Base-by-base conservation (phyloP, 202 grass and related monocot species). In the Setaria viridis region DNA sequence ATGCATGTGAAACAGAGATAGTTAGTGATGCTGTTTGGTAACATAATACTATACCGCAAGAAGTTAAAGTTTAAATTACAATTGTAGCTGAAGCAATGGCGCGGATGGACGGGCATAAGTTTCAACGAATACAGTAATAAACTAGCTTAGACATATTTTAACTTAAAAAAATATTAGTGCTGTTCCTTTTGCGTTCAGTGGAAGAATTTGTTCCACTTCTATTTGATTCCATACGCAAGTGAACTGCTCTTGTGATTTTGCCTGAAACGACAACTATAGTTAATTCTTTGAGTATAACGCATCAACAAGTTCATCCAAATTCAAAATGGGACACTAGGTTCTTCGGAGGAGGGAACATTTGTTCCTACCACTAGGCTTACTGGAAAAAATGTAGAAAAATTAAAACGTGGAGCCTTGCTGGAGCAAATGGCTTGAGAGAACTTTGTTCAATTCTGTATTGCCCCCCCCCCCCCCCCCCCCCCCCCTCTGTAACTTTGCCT, bases 151-250 rank as follows among this genome's bases (percentile, higher is more conserved):
- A 13, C 29, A 32, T 45, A 62, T 84, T 76, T 87, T 62, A 54
- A 56, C 41, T 47, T 47, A 39, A 67, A 84, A 30, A 74, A 84
- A 84, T 49, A 7, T 20, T 39, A 76, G 66, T 77, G 64, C 7
- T 84, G 76, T 75, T 70, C 41, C 70, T 80, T 84, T 88, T 80
- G 32, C 65, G 33, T 87, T 84, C 70, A 87, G 85, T 80, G 85
- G 89, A 80, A 71, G 89, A 87, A 87, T 84, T 21, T 87, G 76
- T 87, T 84, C 80, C 75, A 34, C 53, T 70, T 80, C 69, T 62
- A 17, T 42, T 47, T 60, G 80, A 72, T 82, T 85, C 62, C 39
- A 45, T 55, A 85, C 41, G 33, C 59, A 78, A 62, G n/a, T 42
- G 37, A 51, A 55, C 80, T 78, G 34, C 65, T 69, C 35, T 39